Base-by-base conservation (phyloP, 2,329 filamentous ascomycete species). In the Ceratocystis alfenasii region DNA sequence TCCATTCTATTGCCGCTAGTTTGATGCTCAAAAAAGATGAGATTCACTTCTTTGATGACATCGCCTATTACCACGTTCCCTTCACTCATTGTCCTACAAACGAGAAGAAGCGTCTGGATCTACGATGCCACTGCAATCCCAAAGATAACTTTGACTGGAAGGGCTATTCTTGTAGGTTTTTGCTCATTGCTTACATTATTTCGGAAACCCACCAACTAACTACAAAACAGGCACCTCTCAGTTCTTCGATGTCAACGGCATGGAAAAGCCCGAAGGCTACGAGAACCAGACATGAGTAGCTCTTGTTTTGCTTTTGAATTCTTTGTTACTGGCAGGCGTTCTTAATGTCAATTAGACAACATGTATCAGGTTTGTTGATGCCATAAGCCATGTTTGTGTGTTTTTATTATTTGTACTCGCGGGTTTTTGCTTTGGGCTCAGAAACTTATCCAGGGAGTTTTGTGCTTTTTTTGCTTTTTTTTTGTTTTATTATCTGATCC, bases 121-220 rank as follows among this genome's bases (percentile, higher is more conserved):
- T 93, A 70, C 92, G 89, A 74, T 99, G 94, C 76, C 88, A 92
- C 76, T 99, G 94, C 78, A 91, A 99, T 73, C 93, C 94, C 6
- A 87, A 87, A 73, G 89, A 97, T 68, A 99, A 99, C 80, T 99
- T 99, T 80, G 94, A 99, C 77, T 99, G 95, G 95, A 96, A 96
- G 77, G 89, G 89, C 64, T 97, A 96, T 75, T 96, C 90, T 75
- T 97, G 92, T 95, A 84, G 80, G 89, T 80, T 4, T 45, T 44
- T 20, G 10, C 28, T 8, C 20, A 20, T 22, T 68, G 72, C 62
- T 63, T 66, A 70, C 17, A 59, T 48, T 17, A 30, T 12, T 63
- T 17, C 1, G 5, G 53, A 15, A 25, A 41, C 20, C 22, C 15
- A 6, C 5, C 2, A 30, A 33, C 53, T 57, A 66, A 48, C 64